Evolutionary conservation across 768 basidiomycete genomes (phyloP).

Genomic region (Steccherinum ochraceum): DNA sequence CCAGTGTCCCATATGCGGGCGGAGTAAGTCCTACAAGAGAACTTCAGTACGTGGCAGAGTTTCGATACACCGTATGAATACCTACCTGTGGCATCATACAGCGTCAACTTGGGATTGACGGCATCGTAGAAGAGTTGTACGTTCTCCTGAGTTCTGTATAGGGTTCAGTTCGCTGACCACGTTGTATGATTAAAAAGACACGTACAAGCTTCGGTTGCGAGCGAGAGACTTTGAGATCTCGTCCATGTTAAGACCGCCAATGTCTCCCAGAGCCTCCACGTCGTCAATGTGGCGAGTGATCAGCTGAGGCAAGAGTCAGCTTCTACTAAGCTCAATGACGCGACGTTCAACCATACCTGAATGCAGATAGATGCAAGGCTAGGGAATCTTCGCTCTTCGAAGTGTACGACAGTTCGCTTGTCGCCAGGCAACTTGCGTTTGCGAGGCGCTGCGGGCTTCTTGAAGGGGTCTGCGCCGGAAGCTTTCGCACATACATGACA

Average conservation of each 20-base stretch:
- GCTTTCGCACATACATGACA: constrained; percentile 82
- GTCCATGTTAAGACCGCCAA: constrained; percentile 79
- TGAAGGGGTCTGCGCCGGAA: constrained; percentile 79
- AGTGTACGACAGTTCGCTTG: constrained; percentile 58
- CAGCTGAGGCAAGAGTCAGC: constrained; percentile 41
- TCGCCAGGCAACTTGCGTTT: constrained; percentile 63
- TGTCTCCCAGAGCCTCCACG: constrained; percentile 83
- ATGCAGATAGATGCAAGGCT: constrained; percentile 79
- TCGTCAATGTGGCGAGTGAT: constrained; percentile 85
- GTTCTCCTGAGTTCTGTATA: constrained; percentile 65
- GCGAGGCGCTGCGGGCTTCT: constrained; percentile 56
- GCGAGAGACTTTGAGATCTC: constrained; percentile 78
- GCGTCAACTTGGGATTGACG: constrained; percentile 54
- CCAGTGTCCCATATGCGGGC: constrained; percentile 62
- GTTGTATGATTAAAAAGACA: constrained; percentile 14
- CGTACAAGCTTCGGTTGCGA: constrained; percentile 77
- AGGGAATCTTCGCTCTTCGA: constrained; percentile 65
- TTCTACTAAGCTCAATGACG: neutral
- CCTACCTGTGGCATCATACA: constrained; percentile 91
- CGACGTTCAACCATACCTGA: too few relatives aligned
- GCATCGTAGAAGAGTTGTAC: constrained; percentile 80
- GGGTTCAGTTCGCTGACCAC: constrained; percentile 6
- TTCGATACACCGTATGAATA: constrained; percentile 4
- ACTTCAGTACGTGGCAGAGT: neutral
- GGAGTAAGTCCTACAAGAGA: constrained; percentile 53